phyloP scores from a whole-genome alignment of 495 filamentous ascomycete genomes.

The Talaromyces stipitatus region DNA sequence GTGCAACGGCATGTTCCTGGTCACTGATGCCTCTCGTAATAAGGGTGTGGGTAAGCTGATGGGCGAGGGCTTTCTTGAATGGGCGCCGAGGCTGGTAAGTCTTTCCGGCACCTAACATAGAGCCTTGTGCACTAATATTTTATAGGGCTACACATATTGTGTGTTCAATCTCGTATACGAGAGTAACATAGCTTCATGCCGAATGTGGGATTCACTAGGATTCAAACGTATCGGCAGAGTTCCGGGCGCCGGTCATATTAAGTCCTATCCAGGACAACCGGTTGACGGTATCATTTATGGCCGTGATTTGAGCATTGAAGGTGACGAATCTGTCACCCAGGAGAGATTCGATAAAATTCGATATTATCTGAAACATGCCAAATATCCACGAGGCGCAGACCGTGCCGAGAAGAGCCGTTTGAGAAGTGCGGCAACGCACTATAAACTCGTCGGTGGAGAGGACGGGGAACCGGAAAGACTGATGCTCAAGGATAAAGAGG shows the following conservation, averaged over 20 bases:
- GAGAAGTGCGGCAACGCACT: conserved; percentile 89
- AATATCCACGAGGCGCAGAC: conserved; percentile 90
- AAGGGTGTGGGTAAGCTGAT: conserved; percentile 85
- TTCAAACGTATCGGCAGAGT: conserved; percentile 95
- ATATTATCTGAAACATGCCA: conserved; percentile 90
- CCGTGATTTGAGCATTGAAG: conserved; percentile 67
- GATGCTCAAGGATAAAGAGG: conserved; percentile 97
- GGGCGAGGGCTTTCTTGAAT: conserved; percentile 91
- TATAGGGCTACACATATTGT: conserved; percentile 82
- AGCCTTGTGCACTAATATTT: neutral
- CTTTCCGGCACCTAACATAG: conserved; percentile 9
- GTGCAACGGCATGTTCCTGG: conserved; percentile 92
- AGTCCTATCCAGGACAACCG: conserved; percentile 68
- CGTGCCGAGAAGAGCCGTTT: conserved; percentile 93
- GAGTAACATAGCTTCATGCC: conserved; percentile 89
- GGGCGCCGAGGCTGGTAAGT: conserved; percentile 79
- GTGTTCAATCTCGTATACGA: conserved; percentile 99
- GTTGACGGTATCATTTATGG: conserved; percentile 98
- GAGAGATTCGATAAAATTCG: conserved; percentile 98
- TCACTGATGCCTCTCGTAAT: conserved; percentile 83
- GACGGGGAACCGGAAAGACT: conserved; percentile 59
- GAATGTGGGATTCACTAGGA: conserved; percentile 95
- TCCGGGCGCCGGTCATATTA: conserved; percentile 78
- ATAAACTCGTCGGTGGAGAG: conserved; percentile 58
- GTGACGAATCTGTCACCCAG: conserved; percentile 86